Base-by-base conservation (phyloP, 805 yeast species). In the Phaffomyces opuntiae region DNA sequence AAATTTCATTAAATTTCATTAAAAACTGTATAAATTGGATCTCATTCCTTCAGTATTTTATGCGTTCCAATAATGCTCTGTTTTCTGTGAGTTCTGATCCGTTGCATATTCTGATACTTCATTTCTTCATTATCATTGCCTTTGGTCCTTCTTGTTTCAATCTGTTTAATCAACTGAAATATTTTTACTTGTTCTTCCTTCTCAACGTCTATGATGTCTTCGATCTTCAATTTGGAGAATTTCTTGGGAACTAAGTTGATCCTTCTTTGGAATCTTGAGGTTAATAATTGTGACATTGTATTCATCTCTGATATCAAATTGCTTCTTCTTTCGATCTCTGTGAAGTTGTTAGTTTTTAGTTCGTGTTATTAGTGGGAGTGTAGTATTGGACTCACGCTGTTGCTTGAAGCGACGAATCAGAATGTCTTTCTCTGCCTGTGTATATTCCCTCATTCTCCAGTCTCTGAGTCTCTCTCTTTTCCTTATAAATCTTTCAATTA, bases 181-280 rank as follows among this genome's bases (percentile, higher is more conserved):
- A 57, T 47, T 48, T 52, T 54, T 31, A 57, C 39, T 47, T 55
- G 54, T 38, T 57, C 61, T n/a, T 59, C 63, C 41, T 60, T 46
- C 36, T 59, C 63, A 0, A 59, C 53, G 0, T 51, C 40, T 5
- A 59, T 42, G 1, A 59, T 56, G 41, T 59, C 61, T 27, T 50
- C 48, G 29, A 59, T 54, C 35, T 43, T 38, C 9, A 59, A 40
- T 12, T 39, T 42, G 3, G 53, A 39, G 26, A 59, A 57, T 45
- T 51, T 56, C 49, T 57, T 57, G 7, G 63, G 63, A 6, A 59
- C 61, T 25, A 50, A 36, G 3, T 49, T 49, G 4, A 47, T 16
- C 6, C 56, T 39, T 33, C 63, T 41, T 3, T 47, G 44, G 3
- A 57, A 50, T 47, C 50, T 57, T 9, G 60, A 51, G 29, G 53